A percentile compares a stretch with the other conserved stretches of the same genome.
phyloP scores from a whole-genome alignment of 2,329 filamentous ascomycete genomes.

The Botrytis tulipae region DNA sequence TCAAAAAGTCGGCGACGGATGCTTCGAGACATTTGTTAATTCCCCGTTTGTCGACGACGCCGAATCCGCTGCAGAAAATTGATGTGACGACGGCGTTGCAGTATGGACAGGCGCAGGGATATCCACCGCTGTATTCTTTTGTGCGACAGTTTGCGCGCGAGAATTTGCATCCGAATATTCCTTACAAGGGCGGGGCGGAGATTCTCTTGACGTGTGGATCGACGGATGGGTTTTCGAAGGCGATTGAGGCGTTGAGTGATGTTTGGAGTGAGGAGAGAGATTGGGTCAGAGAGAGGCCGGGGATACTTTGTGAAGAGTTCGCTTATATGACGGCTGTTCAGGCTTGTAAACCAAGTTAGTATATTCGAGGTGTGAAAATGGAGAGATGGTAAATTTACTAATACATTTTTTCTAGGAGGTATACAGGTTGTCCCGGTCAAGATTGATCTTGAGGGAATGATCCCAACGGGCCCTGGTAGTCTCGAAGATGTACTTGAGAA shows the following conservation, averaged over 20 bases:
- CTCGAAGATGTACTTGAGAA: conserved; percentile 75
- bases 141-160: conserved; percentile 75
- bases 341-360: conserved; percentile 52
- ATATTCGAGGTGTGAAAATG: background rate
- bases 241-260: conserved; percentile 71
- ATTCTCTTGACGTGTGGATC: conserved; percentile 77
- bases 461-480: conserved; percentile 68
- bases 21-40: conserved; percentile 58
- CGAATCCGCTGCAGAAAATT: conserved; percentile 66
- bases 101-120: conserved; percentile 81
- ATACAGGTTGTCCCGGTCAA: conserved; percentile 71
- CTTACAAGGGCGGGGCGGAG: conserved; percentile 74
- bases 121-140: conserved; percentile 75
- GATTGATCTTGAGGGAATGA: conserved; percentile 78
- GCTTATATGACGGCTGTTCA: conserved; percentile 76
- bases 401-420: conserved; percentile 32
- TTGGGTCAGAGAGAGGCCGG: conserved; percentile 67
- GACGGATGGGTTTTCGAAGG: conserved; percentile 83
- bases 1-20: conserved; percentile 31
- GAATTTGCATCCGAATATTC: conserved; percentile 76
- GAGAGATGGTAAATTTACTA: background rate
- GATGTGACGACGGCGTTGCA: conserved; percentile 81
- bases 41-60: conserved; percentile 62
- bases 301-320: conserved; percentile 75
- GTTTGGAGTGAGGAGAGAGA: conserved; percentile 70